Evolutionary conservation across 2,329 filamentous ascomycete species (phyloP), one percentile per base, ranked within the genome.

Genomic region (Xylaria polymorpha): DNA sequence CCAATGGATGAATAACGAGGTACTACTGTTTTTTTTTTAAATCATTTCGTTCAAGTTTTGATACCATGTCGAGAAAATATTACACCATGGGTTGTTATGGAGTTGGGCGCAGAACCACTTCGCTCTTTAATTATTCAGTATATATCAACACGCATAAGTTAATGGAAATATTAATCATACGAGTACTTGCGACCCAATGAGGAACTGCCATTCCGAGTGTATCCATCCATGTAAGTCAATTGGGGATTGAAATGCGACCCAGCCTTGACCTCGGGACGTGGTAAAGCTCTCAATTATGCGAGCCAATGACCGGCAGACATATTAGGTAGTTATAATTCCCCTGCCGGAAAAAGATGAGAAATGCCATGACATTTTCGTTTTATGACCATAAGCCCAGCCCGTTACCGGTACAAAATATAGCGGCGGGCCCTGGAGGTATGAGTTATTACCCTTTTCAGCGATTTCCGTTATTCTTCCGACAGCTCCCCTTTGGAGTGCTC

Each of bases 21-120:
- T 20, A 43, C 4, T 32, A 46, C 51, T 43, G 39, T 50, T 7
- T 37, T 46, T 61, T 61, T 12, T 66, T 50, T 29, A 29, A 29
- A 3, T 60, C 22, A 15, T 64, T 63, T 63, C 43, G n/a, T 66
- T 69, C 55, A 57, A 66, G 56, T 62, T 53, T 71, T 65, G 74
- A 76, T 76, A 76, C 70, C 73, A 75, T 46, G 70, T 68, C 70
- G 69, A 68, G 67, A 70, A 61, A 55, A 73, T 4, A 65, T 55
- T 9, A 53, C 37, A 44, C n/a, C 43, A 14, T 20, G 44, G 29
- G 18, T 50, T 62, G 15, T 57, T 20, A 56, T 35, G 53, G 64
- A 37, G n/a, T 39, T 50, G 41, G 59, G 61, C 25, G 51, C 44
- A 37, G 39, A 32, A 53, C 25, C n/a, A 57, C 35, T 58, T 61